phyloP scores from a whole-genome alignment of 176 grass and related monocot genomes.

The Secale cereale region DNA sequence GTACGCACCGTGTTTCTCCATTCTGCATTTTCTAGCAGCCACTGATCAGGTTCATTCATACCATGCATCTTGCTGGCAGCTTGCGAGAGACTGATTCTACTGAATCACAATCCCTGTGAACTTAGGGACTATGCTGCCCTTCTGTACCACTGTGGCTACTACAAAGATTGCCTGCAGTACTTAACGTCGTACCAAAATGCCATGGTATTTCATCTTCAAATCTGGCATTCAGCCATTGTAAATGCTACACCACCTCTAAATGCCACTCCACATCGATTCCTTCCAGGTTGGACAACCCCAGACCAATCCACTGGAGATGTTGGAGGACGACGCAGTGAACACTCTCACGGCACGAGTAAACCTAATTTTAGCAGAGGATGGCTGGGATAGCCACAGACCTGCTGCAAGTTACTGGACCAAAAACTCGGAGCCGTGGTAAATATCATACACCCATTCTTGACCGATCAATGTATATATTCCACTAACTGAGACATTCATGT shows the following conservation, averaged over 20 bases:
- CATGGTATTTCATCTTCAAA: conserved; percentile 31
- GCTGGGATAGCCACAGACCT: conserved; percentile 44
- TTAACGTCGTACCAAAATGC: conserved; percentile 49
- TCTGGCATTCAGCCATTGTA: neutral
- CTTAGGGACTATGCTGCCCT: conserved; percentile 83
- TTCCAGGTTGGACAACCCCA: conserved; percentile 31
- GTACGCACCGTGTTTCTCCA: neutral
- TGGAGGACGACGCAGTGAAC: conserved; percentile 57
- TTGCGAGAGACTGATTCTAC: conserved; percentile 73
- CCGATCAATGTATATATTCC: neutral
- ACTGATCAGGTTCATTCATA: neutral
- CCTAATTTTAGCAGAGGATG: conserved; percentile 76
- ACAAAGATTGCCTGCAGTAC: conserved; percentile 70
- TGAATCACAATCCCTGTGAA: conserved; percentile 38
- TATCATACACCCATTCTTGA: neutral
- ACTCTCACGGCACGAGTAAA: conserved; percentile 43
- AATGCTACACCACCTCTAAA: neutral
- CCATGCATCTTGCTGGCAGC: conserved; percentile 43
- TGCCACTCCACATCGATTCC: neutral
- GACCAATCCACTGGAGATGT: conserved; percentile 30
- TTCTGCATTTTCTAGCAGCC: neutral
- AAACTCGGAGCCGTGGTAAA: conserved; percentile 80
- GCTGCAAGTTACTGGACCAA: conserved; percentile 59
- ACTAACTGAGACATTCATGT: neutral
- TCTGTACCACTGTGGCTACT: conserved; percentile 87